Percentiles rank a stretch among this genome's conserved stretches.
Evolutionary conservation across 805 yeast species (phyloP).

Genomic region (Kodamaea leandrae): DNA sequence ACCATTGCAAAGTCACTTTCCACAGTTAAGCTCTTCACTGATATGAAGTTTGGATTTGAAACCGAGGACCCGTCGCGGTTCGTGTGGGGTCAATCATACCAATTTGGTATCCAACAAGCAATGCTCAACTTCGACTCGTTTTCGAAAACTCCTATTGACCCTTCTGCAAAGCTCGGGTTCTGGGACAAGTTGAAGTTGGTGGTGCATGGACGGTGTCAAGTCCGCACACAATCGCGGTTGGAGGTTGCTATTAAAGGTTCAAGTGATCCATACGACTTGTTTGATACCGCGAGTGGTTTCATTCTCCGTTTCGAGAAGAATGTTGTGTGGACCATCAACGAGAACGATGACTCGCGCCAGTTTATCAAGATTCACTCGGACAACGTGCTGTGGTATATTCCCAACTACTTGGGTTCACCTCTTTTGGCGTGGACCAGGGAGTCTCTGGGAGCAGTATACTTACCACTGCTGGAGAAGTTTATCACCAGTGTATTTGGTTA

Average conservation of each 20-base stretch:
- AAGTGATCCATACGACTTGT: conserved; percentile 71
- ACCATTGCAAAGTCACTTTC: conserved; percentile 74
- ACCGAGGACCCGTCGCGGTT: conserved; percentile 61
- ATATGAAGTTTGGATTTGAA: conserved; percentile 52
- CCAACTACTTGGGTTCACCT: conserved; percentile 60
- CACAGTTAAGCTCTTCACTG: conserved; percentile 68
- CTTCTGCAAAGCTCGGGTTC: conserved; percentile 78
- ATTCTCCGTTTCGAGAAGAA: conserved; percentile 66
- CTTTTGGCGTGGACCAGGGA: conserved; percentile 58
- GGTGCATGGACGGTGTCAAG: conserved; percentile 66
- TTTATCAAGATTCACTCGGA: conserved; percentile 65
- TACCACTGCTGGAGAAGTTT: conserved; percentile 44
- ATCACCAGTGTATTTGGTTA: conserved; percentile 50
- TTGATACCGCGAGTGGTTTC: conserved; percentile 72
- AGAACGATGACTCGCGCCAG: conserved; percentile 62
- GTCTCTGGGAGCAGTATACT: conserved; percentile 40
- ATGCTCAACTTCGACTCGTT: conserved; percentile 78
- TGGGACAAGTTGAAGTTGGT: conserved; percentile 87
- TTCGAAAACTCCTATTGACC: conserved; percentile 87
- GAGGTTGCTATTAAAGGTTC: conserved; percentile 71
- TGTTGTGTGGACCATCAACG: conserved; percentile 60
- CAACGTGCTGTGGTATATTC: conserved; percentile 66
- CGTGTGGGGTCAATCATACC: conserved; percentile 83
- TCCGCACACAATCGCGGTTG: conserved; percentile 48
- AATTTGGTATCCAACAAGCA: conserved; percentile 78